These are phyloP conservation scores for Colletotrichum cuscutae DNA, from an alignment of 2,329 filamentous ascomycete genomes.

Conservation along the genomic window DNA sequence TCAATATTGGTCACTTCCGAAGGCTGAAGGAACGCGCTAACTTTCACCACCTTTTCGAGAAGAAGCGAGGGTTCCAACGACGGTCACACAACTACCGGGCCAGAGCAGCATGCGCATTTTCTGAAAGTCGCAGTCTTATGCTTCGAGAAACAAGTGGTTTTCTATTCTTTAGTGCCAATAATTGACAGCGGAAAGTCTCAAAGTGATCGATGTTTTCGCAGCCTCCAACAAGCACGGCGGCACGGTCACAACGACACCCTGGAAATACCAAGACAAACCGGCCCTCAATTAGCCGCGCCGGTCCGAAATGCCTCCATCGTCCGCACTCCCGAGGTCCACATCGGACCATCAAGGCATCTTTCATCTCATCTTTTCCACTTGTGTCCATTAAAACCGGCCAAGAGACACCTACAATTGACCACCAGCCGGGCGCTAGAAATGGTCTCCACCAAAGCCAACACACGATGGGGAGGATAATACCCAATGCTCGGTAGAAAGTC, in stretches of 20 bases:
- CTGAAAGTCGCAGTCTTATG: not conserved
- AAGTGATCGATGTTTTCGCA: not conserved
- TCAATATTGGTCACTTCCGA: not conserved
- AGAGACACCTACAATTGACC: not conserved
- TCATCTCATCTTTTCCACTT: constrained; percentile 23
- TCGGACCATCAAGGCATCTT: constrained; percentile 20
- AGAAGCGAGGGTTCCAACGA: not conserved
- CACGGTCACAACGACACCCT: not conserved
- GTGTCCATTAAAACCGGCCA: not conserved
- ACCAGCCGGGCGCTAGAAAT: not conserved
- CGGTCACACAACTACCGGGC: too few relatives aligned
- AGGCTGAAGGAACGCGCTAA: not conserved
- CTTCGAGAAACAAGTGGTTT: not conserved
- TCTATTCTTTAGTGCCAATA: not conserved
- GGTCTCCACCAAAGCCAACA: not conserved
- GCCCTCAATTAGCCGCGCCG: constrained; percentile 26
- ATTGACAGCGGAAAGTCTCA: not conserved
- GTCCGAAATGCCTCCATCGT: constrained; percentile 22
- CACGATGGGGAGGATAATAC: not conserved
- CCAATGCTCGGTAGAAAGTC: not conserved
- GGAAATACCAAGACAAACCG: constrained; percentile 3
- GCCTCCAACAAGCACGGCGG: not conserved
- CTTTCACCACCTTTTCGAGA: not conserved
- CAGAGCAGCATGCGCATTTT: not conserved
- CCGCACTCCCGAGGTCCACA: not conserved